These are phyloP conservation scores for Gossypium lobatum DNA, from an alignment of 441 rosid genomes.

Conservation along the genomic window DNA sequence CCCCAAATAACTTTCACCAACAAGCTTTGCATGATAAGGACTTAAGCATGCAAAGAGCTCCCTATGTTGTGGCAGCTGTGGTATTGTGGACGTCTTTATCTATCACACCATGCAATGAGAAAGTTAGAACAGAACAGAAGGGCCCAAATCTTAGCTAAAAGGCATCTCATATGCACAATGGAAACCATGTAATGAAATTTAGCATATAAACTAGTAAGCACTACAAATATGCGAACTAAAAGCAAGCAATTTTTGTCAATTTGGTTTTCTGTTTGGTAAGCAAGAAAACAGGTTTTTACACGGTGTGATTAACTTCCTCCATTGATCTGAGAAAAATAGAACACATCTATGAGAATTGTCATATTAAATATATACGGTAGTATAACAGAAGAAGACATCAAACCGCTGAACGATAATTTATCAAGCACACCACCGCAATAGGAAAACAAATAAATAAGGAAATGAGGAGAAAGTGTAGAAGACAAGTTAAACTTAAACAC, in stretches of 20 bases:
- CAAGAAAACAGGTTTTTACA: background rate
- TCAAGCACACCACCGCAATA: background rate
- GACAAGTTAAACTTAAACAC: background rate
- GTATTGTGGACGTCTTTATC: slow-evolving; percentile 73
- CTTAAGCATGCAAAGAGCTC: slow-evolving; percentile 64
- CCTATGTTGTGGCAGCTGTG: slow-evolving; percentile 76
- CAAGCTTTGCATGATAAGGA: slow-evolving; percentile 79
- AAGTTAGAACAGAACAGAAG: slow-evolving; percentile 5
- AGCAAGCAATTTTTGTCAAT: background rate
- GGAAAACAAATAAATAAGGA: background rate
- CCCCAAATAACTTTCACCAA: slow-evolving; percentile 91
- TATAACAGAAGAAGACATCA: background rate
- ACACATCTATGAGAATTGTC: background rate
- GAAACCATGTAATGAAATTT: background rate
- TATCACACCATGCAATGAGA: slow-evolving; percentile 22
- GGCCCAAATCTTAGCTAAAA: background rate
- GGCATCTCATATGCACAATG: background rate
- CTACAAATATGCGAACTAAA: background rate
- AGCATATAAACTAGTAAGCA: slow-evolving; percentile 1
- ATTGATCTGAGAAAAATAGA: background rate
- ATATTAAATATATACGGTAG: background rate
- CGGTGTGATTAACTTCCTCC: background rate
- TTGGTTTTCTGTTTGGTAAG: background rate
- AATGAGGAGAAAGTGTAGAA: background rate
- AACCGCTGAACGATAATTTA: background rate